A percentile compares a stretch with the other conserved stretches of the same genome.
phyloP scores from a whole-genome alignment of 768 basidiomycete genomes.

The Rhodotorula paludigena region DNA sequence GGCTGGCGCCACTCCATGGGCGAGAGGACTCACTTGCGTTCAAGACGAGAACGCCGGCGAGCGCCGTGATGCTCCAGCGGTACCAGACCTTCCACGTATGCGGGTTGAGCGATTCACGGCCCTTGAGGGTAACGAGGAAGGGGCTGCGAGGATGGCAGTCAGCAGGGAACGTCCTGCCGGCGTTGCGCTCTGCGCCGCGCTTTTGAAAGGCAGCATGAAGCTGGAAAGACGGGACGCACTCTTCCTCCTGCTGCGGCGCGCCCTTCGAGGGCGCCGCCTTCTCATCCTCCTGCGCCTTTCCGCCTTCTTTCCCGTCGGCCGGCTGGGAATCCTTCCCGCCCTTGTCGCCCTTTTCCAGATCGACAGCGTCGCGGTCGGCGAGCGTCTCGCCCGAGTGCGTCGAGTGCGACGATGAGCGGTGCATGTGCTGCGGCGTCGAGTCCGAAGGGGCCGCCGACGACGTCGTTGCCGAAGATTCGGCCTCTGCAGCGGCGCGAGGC shows the following conservation, averaged over 20 bases:
- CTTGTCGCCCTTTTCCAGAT: constrained; percentile 12
- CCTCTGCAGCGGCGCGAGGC: too few relatives aligned
- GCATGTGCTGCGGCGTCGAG: neutral
- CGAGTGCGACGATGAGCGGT: constrained; percentile 1
- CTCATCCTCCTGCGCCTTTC: neutral
- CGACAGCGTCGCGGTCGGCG: neutral
- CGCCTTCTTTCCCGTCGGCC: neutral
- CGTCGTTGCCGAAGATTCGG: too few relatives aligned
- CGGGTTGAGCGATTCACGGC: constrained; percentile 38
- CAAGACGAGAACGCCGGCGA: constrained; percentile 42
- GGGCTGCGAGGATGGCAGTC: neutral
- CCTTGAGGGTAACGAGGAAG: constrained; percentile 39
- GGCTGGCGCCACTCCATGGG: neutral
- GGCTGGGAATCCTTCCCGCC: neutral
- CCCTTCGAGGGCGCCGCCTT: neutral
- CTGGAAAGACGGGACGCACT: neutral
- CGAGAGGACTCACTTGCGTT: constrained; percentile 37
- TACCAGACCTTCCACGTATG: constrained; percentile 38
- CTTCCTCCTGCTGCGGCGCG: neutral
- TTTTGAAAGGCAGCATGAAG: too few relatives aligned
- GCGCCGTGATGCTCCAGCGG: constrained; percentile 41
- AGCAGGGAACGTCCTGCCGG: neutral
- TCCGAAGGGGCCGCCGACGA: neutral
- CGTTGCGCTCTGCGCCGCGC: too few relatives aligned
- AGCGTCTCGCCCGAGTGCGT: neutral